Conservation (phyloP, 108 stramenopile genomes). For the Skeletonema tropicum region DNA sequence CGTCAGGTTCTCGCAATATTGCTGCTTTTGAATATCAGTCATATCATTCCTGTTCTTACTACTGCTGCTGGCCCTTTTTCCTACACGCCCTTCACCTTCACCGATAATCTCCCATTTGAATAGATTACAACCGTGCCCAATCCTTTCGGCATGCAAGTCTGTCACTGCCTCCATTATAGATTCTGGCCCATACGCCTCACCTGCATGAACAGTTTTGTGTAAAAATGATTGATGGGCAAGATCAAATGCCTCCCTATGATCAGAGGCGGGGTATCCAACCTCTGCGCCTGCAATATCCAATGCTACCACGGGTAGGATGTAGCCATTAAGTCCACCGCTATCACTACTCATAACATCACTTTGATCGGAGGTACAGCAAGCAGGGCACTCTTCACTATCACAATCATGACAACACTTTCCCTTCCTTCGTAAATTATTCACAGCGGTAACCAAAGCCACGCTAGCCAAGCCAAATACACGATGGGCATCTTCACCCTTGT, state of each 20-base stretch:
- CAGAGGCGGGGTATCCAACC: conserved; percentile 38
- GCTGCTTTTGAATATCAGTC: conserved; percentile 32
- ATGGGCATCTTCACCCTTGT: conserved; percentile 45
- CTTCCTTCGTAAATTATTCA: conserved; percentile 35
- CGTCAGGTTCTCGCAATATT: conserved; percentile 40
- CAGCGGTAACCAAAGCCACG: conserved; percentile 38
- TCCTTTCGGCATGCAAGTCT: conserved; percentile 42
- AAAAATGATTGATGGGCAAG: conserved; percentile 46
- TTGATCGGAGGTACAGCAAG: background rate
- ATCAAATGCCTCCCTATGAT: conserved; percentile 40
- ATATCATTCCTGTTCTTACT: conserved; percentile 24
- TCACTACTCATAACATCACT: background rate
- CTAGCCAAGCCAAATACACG: conserved; percentile 42
- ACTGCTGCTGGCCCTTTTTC: conserved; percentile 8
- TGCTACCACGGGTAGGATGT: conserved; percentile 38
- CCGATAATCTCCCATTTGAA: conserved; percentile 46
- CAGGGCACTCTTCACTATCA: conserved; percentile 16
- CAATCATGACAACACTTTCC: conserved; percentile 21
- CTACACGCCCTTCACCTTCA: conserved; percentile 38
- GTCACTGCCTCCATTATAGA: conserved; percentile 38
- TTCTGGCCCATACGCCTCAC: conserved; percentile 48
- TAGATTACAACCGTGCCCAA: conserved; percentile 38
- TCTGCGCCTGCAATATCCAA: conserved; percentile 40
- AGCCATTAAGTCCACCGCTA: conserved; percentile 8
- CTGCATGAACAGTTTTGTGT: conserved; percentile 45